Conservation (phyloP, 164 flowering plant genomes). For the Sedum album region DNA sequence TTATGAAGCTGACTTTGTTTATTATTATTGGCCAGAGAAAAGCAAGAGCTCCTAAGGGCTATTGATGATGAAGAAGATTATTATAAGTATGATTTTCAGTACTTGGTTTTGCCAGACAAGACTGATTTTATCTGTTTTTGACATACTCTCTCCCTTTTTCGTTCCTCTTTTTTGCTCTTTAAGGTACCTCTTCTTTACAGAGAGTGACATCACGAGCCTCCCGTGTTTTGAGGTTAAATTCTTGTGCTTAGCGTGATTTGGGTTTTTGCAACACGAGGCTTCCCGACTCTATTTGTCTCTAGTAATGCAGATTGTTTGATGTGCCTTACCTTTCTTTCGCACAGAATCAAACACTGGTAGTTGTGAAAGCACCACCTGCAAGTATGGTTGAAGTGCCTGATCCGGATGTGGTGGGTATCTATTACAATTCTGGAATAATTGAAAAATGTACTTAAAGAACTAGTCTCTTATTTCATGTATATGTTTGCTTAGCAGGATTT, state of each 20-base stretch:
- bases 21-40: constrained; percentile 34
- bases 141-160: too few species aligned
- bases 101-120: not conserved
- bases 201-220: constrained; percentile 50
- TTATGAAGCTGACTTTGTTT: constrained; percentile 9
- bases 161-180: too few species aligned
- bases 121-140: not conserved
- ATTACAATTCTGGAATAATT: constrained; percentile 4
- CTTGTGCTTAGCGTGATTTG: not conserved
- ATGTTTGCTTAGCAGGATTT: constrained; percentile 29
- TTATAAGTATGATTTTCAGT: constrained; percentile 30
- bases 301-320: not conserved
- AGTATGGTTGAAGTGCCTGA: constrained; percentile 69
- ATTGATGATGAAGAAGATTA: constrained; percentile 35
- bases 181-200: constrained; percentile 33
- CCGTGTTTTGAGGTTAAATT: constrained; percentile 49
- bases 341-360: constrained; percentile 59
- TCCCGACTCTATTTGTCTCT: not conserved
- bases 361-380: constrained; percentile 63
- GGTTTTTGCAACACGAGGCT: not conserved
- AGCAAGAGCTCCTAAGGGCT: constrained; percentile 32
- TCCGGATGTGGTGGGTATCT: constrained; percentile 51
- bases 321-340: constrained; percentile 5
- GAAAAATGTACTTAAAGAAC: not conserved
- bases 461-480: constrained; percentile 13